A percentile compares a stretch with the other conserved stretches of the same genome.
These are phyloP conservation scores for Triticum turgidum DNA, from an alignment of 176 grass and related monocot species.

Conservation along the genomic window DNA sequence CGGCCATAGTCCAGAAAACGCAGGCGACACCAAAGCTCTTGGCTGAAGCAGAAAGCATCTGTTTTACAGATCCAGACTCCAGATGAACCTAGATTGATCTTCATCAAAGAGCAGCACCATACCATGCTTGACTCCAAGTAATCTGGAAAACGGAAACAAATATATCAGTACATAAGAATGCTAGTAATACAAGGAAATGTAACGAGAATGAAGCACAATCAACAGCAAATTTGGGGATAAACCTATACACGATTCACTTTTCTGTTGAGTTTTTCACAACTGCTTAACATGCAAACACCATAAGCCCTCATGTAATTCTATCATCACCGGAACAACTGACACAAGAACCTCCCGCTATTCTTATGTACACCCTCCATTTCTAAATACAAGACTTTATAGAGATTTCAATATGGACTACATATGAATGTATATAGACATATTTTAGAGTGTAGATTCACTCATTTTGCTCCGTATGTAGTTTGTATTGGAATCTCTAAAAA, in stretches of 20 bases:
- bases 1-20: background rate
- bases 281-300: conserved; percentile 1
- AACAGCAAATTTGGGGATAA: background rate
- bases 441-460: too few relatives aligned
- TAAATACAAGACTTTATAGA: too few relatives aligned
- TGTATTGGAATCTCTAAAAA: too few relatives aligned
- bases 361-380: background rate
- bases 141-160: conserved; percentile 24
- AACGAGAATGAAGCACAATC: background rate
- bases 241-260: background rate
- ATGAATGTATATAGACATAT: too few relatives aligned
- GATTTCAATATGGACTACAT: too few relatives aligned
- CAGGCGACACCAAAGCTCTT: background rate
- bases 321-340: background rate
- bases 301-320: background rate
- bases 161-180: background rate
- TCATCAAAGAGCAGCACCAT: conserved; percentile 10
- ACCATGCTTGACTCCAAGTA: conserved; percentile 14
- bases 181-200: background rate
- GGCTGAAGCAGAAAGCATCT: background rate
- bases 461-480: too few relatives aligned
- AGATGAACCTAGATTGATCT: conserved; percentile 21
- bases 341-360: background rate
- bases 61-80: conserved; percentile 15
- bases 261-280: background rate